Base-by-base conservation (phyloP, 2,329 filamentous ascomycete species). In the Colletotrichum ledebouriae region DNA sequence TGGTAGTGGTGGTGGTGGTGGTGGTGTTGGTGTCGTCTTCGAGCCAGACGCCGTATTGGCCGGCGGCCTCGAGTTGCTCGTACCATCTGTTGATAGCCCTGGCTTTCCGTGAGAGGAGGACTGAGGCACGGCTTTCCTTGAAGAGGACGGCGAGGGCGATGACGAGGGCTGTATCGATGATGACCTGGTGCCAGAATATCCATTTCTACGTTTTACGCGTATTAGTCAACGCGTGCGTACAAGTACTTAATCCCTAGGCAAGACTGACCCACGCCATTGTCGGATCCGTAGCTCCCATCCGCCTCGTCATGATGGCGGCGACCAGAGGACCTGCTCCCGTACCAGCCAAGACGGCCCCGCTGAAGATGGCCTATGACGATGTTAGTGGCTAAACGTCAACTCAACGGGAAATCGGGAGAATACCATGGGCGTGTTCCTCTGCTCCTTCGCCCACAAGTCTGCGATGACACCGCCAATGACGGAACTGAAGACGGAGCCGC, bases 381-480 rank as follows among this genome's bases (percentile, higher is more conserved):
- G 15, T 42, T 33, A 60, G 33, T 25, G 20, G 37, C n/a, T 25
- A 25, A 22, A 22, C 9, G 6, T 20, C 37, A 3, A 25, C n/a
- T 25, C 17, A 42, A 17, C 34, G 37, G 20, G 6, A 42, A 60
- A 25, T 33, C 58, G 20, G 29, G 33, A 6, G 29, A 41, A 25
- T 60, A 60, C 58, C 95, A 98, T 97, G 0, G 94, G 92, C 0
- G 91, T 94, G 73, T 98, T 97, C 39, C 95, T 85, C 50, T 92
- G 90, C 67, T 92, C 82, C 10, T 92, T 89, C 55, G 90, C 87
- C 81, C 94, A 97, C 67, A 97, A 87, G 75, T 98, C 94, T 58
- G 92, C 91, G 46, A 98, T 91, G 4, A 98, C 92, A 3, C 94
- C 94, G n/a, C 94, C 94, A 0, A 97, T 91, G 86, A 97, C 94